Conservation (phyloP, 2,329 filamentous ascomycete species). For the Aspergillus fructus region DNA sequence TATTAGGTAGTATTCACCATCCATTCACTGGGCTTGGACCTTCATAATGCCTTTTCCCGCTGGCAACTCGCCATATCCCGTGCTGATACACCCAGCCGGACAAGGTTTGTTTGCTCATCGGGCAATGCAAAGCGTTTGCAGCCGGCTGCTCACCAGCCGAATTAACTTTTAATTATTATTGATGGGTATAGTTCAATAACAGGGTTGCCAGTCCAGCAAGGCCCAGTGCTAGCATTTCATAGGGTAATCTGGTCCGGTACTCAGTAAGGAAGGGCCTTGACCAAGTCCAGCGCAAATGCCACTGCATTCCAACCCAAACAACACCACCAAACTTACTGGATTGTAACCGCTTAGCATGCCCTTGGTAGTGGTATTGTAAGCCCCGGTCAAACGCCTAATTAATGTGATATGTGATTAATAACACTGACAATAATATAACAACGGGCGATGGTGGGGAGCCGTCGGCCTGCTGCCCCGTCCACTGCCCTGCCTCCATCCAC, state of each 20-base stretch:
- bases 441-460: background rate
- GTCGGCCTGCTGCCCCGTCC: background rate
- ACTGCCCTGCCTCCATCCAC: background rate
- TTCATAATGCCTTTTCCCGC: background rate
- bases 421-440: background rate
- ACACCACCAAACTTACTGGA: conserved; percentile 8
- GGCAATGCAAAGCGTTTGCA: background rate
- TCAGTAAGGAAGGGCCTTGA: background rate
- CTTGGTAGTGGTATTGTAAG: conserved; percentile 9
- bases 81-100: background rate
- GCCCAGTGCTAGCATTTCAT: background rate
- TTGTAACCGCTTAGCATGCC: background rate
- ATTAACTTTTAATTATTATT: background rate
- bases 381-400: background rate
- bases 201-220: background rate
- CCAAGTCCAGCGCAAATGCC: conserved; percentile 4
- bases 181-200: background rate
- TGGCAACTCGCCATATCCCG: background rate
- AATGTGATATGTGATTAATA: background rate
- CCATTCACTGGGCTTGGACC: background rate
- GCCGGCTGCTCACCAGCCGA: background rate
- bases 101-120: background rate
- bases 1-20: background rate
- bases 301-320: conserved; percentile 7
- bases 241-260: background rate